Percentiles rank a stretch among this genome's conserved stretches.
Evolutionary conservation across 257 asterid species (phyloP).

Genomic region (Sherardia arvensis): DNA sequence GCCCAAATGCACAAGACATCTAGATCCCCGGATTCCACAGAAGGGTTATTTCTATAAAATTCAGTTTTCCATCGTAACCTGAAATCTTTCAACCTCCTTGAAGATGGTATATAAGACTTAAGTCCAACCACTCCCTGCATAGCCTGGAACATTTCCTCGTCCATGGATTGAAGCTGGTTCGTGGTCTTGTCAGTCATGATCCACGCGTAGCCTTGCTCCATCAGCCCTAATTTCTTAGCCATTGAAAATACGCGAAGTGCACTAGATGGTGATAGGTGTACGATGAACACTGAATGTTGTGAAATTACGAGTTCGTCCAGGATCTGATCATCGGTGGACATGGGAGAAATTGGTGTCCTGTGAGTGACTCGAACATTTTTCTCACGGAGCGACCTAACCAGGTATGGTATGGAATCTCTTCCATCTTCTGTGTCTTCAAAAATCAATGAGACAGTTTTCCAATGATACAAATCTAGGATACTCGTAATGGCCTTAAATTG

Average conservation of each 20-base stretch:
- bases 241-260: constrained; percentile 22
- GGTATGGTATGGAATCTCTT: constrained; percentile 14
- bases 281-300: constrained; percentile 20
- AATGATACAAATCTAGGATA: constrained; percentile 17
- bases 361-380: constrained; percentile 7
- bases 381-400: constrained; percentile 22
- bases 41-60: constrained; percentile 8
- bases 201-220: constrained; percentile 42
- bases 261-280: constrained; percentile 26
- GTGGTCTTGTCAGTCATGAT: constrained; percentile 31
- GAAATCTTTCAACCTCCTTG: constrained; percentile 19
- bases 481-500: constrained; percentile 30
- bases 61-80: constrained; percentile 27
- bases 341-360: constrained; percentile 14
- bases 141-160: constrained; percentile 19
- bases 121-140: constrained; percentile 36
- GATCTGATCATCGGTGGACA: constrained; percentile 10
- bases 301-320: constrained; percentile 8
- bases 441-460: constrained; percentile 29
- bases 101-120: constrained; percentile 20
- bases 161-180: constrained; percentile 19
- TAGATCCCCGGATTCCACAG: constrained; percentile 10
- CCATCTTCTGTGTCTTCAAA: constrained; percentile 21
- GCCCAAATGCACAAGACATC: constrained; percentile 27
- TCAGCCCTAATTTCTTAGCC: constrained; percentile 28